Evolutionary conservation across 495 filamentous ascomycete genomes (phyloP).

Genomic region (Poronia punctata): DNA sequence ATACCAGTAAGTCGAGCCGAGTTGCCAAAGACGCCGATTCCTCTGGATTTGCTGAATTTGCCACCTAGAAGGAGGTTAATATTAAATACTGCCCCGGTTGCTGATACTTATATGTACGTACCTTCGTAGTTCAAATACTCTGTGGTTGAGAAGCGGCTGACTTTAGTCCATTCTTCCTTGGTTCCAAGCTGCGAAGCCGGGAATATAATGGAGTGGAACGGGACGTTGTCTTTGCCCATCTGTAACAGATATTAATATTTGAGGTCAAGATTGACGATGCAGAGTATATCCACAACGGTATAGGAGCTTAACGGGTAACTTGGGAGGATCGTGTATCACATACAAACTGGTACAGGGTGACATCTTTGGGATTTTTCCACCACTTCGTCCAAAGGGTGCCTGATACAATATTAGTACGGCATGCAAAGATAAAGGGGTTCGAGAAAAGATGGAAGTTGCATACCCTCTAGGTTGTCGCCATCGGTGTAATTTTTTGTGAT

Average conservation of each 20-base stretch:
- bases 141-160: constrained; percentile 81
- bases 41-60: constrained; percentile 91
- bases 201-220: constrained; percentile 64
- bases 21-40: constrained; percentile 85
- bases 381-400: constrained; percentile 74
- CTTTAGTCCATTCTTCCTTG: constrained; percentile 78
- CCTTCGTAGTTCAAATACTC: constrained; percentile 97
- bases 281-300: too few species aligned
- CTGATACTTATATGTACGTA: too few species aligned
- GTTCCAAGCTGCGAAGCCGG: constrained; percentile 83
- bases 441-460: not conserved
- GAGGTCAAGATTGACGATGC: too few species aligned
- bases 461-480: not conserved
- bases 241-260: too few species aligned
- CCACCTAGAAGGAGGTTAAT: too few species aligned
- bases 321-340: too few species aligned
- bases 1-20: constrained; percentile 86
- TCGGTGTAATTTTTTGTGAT: constrained; percentile 92
- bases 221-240: constrained; percentile 89
- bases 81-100: too few species aligned
- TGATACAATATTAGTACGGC: not conserved
- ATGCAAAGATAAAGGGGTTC: not conserved
- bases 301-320: too few species aligned
- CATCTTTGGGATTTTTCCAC: constrained; percentile 88
- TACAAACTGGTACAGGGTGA: constrained; percentile 92